Conservation (phyloP, 2,329 filamentous ascomycete species). For the Ophiocordyceps camponoti-rufipedis region DNA sequence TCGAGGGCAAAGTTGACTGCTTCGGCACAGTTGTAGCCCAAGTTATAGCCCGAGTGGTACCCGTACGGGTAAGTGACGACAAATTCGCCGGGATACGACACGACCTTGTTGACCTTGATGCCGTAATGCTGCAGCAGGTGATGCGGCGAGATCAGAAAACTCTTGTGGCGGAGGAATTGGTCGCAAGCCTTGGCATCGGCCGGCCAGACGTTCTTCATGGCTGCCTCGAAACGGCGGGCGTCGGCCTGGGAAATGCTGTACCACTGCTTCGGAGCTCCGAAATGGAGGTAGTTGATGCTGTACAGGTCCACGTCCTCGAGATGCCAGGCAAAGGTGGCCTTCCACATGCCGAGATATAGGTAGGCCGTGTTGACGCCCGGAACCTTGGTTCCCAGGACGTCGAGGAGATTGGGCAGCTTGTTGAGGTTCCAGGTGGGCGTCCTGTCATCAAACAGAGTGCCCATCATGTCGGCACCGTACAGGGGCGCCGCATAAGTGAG, state of each 20-base stretch:
- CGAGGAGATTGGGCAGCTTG: slow-evolving; percentile 80
- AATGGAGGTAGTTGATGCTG: slow-evolving; percentile 99
- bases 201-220: slow-evolving; percentile 92
- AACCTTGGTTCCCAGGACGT: slow-evolving; percentile 86
- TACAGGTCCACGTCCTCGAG: slow-evolving; percentile 96
- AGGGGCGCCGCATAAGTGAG: slow-evolving; percentile 87
- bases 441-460: slow-evolving; percentile 78
- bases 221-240: slow-evolving; percentile 76
- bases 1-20: slow-evolving; percentile 97
- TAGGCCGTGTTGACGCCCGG: slow-evolving; percentile 97
- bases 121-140: slow-evolving; percentile 75
- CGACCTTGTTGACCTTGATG: slow-evolving; percentile 89
- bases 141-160: slow-evolving; percentile 85
- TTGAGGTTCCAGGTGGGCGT: slow-evolving; percentile 86
- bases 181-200: slow-evolving; percentile 88
- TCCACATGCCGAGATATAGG: slow-evolving; percentile 98
- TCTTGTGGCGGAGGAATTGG: slow-evolving; percentile 94
- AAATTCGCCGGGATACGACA: slow-evolving; percentile 93
- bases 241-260: slow-evolving; percentile 97
- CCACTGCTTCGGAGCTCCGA: slow-evolving; percentile 97
- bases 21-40: slow-evolving; percentile 97
- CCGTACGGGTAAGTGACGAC: slow-evolving; percentile 97
- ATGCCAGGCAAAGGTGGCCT: slow-evolving; percentile 98
- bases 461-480: slow-evolving; percentile 92
- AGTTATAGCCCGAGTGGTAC: slow-evolving; percentile 94